Base-by-base conservation (phyloP, 306 rosid species). In the Citrullus amarus region DNA sequence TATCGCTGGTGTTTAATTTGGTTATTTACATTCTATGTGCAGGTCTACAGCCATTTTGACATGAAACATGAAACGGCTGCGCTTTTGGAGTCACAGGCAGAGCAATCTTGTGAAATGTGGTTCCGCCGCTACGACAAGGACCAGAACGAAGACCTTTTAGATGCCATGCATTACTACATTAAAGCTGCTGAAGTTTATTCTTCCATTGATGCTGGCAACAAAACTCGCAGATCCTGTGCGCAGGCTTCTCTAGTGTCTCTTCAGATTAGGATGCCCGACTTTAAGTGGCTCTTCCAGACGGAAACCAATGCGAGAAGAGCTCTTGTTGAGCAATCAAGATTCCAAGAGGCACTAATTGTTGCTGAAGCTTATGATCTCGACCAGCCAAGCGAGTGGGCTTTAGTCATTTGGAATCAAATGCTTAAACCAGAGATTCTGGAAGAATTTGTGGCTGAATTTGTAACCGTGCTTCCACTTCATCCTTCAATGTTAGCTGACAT, bases 101-200 rank as follows among this genome's bases (percentile, higher is more conserved):
- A 82, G 70, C 97, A 90, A 83, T 94, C 93, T 30, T 88, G 84
- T 66, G 93, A 85, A 60, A 88, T 83, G 89, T 95, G 97, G 97
- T 84, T 87, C 78, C 79, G 80, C 41, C 91, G 91, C n/a, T 88
- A 88, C 68, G 88, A 95, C 88, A 86, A 79, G 81, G 96, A 92
- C 83, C 97, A 91, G 81, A 95, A 92, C 80, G 98, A 92, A 83
- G 97, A 95, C 84, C 88, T 92, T 17, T 78, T 94, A 81, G 95
- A 92, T 80, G 84, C 98, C 46, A 95, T 95, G 97, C 92, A 94
- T 76, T 90, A 88, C 83, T 95, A 74, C 90, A 91, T 95, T 86
- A 97, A 95, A 88, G 98, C 98, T 82, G 98, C 97, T 76, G 97
- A 89, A 85, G 98, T 95, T 83, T 89, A 91, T 85, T 91, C 96